phyloP scores from a whole-genome alignment of 805 yeast species.

The Metschnikowia kofuensis region DNA sequence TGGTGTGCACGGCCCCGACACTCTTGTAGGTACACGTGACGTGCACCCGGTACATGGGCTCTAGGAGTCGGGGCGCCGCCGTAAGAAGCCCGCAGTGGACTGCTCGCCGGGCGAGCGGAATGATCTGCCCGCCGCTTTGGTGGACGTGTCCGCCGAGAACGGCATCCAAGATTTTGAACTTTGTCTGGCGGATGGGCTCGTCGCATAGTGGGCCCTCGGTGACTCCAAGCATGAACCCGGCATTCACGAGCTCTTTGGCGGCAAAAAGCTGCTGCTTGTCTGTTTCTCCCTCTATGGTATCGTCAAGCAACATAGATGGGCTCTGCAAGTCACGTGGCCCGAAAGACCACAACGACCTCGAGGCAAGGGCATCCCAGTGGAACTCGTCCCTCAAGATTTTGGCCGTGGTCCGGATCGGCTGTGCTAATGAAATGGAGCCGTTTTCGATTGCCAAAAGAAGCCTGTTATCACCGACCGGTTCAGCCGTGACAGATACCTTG shows the following conservation, averaged over 20 bases:
- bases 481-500: conserved; percentile 68
- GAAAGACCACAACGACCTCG: conserved; percentile 79
- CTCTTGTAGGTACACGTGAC: conserved; percentile 52
- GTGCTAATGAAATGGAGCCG: conserved; percentile 39
- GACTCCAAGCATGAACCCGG: conserved; percentile 82
- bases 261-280: conserved; percentile 48
- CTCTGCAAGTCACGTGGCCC: conserved; percentile 51
- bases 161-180: conserved; percentile 67
- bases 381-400: conserved; percentile 54
- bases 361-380: conserved; percentile 80
- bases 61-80: conserved; percentile 75
- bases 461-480: conserved; percentile 55
- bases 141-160: conserved; percentile 46
- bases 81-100: conserved; percentile 77
- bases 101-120: conserved; percentile 81
- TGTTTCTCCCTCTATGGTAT: conserved; percentile 67
- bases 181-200: conserved; percentile 69
- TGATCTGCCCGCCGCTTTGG: conserved; percentile 64
- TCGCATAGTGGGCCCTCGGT: conserved; percentile 92
- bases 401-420: conserved; percentile 45
- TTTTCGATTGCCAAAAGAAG: conserved; percentile 55
- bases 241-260: conserved; percentile 54
- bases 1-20: conserved; percentile 45
- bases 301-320: conserved; percentile 62
- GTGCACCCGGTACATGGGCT: conserved; percentile 69